Percentiles rank a stretch among this genome's conserved stretches.
These are phyloP conservation scores for Calendula officinalis DNA, from an alignment of 129 eudicot genomes.

Conservation along the genomic window DNA sequence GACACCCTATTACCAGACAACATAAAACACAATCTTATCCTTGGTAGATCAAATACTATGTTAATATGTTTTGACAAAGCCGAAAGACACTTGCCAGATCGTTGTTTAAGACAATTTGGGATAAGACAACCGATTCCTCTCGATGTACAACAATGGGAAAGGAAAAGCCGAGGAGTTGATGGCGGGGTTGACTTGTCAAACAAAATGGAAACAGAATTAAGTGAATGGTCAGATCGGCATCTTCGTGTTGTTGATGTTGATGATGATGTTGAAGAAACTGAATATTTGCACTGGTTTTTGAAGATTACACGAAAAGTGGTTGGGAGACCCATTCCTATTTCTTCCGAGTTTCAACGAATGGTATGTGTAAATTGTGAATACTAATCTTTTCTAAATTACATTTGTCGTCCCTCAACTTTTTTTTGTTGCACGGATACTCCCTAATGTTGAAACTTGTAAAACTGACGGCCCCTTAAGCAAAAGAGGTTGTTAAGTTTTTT, in stretches of 20 bases:
- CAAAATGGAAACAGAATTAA: conserved; percentile 80
- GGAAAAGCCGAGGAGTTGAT: conserved; percentile 98
- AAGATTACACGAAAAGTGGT: conserved; percentile 74
- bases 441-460: too few relatives aligned
- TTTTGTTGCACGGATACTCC: too few relatives aligned
- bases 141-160: conserved; percentile 85
- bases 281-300: conserved; percentile 81
- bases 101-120: conserved; percentile 87
- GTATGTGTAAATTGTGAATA: conserved; percentile 34
- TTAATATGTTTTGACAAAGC: conserved; percentile 95
- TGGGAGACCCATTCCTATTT: conserved; percentile 81
- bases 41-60: conserved; percentile 95
- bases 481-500: too few relatives aligned
- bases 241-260: conserved; percentile 71
- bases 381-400: neutral
- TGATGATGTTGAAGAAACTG: conserved; percentile 68
- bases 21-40: conserved; percentile 59
- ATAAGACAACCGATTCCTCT: conserved; percentile 76
- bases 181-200: conserved; percentile 84
- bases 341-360: conserved; percentile 90
- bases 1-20: conserved; percentile 57
- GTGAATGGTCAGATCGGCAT: conserved; percentile 82
- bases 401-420: too few relatives aligned
- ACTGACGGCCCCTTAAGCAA: too few relatives aligned
- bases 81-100: conserved; percentile 97